Percentiles rank a stretch among this genome's conserved stretches.
Evolutionary conservation across 192 early-diverging fungal genomes (phyloP).

Genomic region (Linnemannia zychae): DNA sequence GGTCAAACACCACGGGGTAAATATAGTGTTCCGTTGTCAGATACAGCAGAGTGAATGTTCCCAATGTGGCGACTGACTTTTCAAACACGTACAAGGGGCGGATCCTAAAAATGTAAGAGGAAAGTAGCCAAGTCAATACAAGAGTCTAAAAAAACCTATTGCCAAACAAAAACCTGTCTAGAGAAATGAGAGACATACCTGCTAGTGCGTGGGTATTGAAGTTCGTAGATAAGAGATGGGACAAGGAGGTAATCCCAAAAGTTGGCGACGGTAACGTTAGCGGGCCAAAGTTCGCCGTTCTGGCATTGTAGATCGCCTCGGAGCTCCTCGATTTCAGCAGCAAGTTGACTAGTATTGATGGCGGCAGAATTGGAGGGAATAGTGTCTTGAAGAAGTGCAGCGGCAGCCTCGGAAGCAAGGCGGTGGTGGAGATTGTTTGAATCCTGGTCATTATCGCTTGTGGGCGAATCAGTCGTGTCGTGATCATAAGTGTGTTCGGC

Average conservation of each 20-base stretch:
- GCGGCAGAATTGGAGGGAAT: slow-evolving; percentile 1
- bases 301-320: slow-evolving; percentile 66
- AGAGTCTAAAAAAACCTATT: too few relatives aligned
- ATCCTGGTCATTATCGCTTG: slow-evolving; percentile 16
- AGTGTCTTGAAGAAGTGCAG: slow-evolving; percentile 17
- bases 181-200: slow-evolving; percentile 59
- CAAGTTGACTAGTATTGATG: slow-evolving; percentile 16
- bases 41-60: slow-evolving; percentile 85
- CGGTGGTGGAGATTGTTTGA: slow-evolving; percentile 15
- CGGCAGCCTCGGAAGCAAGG: slow-evolving; percentile 20
- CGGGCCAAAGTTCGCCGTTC: slow-evolving; percentile 69
- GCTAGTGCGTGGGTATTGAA: slow-evolving; percentile 91
- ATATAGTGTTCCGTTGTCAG: slow-evolving; percentile 91
- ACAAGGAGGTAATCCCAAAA: slow-evolving; percentile 90
- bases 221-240: slow-evolving; percentile 93
- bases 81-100: slow-evolving; percentile 91
- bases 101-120: slow-evolving; percentile 65
- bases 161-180: neutral
- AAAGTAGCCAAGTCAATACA: neutral
- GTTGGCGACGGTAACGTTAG: slow-evolving; percentile 85
- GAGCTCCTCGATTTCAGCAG: slow-evolving; percentile 64
- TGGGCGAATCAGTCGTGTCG: neutral
- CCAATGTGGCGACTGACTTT: slow-evolving; percentile 82
- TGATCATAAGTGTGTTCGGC: slow-evolving; percentile 7
- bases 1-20: slow-evolving; percentile 81